phyloP scores from a whole-genome alignment of 495 filamentous ascomycete genomes.

The Hyaloscypha finlandica region DNA sequence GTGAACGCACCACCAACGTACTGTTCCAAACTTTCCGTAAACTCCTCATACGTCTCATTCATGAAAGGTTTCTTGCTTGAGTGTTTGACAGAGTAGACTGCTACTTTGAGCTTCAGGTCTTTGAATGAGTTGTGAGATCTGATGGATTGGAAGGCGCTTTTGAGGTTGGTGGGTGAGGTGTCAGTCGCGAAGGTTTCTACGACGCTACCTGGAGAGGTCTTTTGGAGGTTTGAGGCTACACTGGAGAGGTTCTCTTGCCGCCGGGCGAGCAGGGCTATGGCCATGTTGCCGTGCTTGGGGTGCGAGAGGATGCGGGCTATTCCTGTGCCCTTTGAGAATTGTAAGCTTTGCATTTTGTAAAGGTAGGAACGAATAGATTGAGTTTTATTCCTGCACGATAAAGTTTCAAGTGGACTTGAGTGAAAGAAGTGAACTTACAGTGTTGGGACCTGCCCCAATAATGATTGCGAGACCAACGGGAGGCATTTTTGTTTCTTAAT shows the following conservation, averaged over 20 bases:
- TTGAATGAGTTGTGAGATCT: conserved; percentile 41
- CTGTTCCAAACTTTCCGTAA: conserved; percentile 41
- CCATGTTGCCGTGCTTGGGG: conserved; percentile 48
- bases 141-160: conserved; percentile 44
- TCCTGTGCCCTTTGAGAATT: conserved; percentile 41
- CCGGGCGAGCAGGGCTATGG: conserved; percentile 49
- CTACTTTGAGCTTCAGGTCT: conserved; percentile 44
- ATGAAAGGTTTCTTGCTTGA: conserved; percentile 47
- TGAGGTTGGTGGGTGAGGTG: conserved; percentile 40
- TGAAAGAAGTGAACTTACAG: conserved; percentile 29
- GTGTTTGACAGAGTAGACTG: conserved; percentile 51
- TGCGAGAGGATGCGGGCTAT: conserved; percentile 51
- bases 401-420: not conserved
- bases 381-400: not conserved
- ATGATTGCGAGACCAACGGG: conserved; percentile 47
- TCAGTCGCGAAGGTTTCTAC: conserved; percentile 50
- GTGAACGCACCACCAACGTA: conserved; percentile 51
- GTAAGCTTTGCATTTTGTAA: not conserved
- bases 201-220: conserved; percentile 39
- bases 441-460: conserved; percentile 45
- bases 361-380: not conserved
- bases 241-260: conserved; percentile 40
- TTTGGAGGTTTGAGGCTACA: conserved; percentile 36
- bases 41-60: conserved; percentile 46
- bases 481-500: conserved; percentile 34